Conservation (phyloP, 352 stramenopile species). For the Pythium aristosporum region DNA sequence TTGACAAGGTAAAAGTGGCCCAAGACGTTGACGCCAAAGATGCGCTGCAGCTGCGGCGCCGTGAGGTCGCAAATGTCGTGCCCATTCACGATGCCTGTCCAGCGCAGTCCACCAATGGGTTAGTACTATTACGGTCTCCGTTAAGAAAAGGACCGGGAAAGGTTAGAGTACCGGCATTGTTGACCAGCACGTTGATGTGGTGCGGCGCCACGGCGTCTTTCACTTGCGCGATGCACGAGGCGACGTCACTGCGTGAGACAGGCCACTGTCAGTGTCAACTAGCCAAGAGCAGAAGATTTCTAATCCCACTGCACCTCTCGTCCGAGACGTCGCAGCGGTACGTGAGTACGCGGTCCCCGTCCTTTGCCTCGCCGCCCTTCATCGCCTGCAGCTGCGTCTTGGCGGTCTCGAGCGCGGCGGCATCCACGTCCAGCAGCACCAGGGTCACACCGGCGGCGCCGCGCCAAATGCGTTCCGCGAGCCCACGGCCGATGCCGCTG, state of each 20-base stretch:
- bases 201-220: constrained; percentile 13
- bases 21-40: constrained; percentile 36
- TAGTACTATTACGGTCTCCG: too few relatives aligned
- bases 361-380: too few relatives aligned
- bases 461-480: constrained; percentile 38
- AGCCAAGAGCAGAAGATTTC: too few relatives aligned
- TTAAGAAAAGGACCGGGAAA: neutral
- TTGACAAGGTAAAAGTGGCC: constrained; percentile 34
- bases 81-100: constrained; percentile 29
- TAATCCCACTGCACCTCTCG: constrained; percentile 1
- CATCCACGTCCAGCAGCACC: constrained; percentile 60
- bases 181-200: constrained; percentile 30
- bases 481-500: constrained; percentile 45
- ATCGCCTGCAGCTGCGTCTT: constrained; percentile 21
- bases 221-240: constrained; percentile 17
- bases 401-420: constrained; percentile 30
- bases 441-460: constrained; percentile 38
- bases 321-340: constrained; percentile 32
- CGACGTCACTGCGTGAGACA: constrained; percentile 18
- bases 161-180: constrained; percentile 26
- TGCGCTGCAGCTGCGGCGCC: constrained; percentile 21
- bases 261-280: too few relatives aligned
- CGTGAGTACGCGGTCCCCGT: neutral
- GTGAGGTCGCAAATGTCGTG: constrained; percentile 24
- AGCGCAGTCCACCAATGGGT: neutral